Conservation (phyloP, 2,329 filamentous ascomycete species). For the Alternaria viburni region DNA sequence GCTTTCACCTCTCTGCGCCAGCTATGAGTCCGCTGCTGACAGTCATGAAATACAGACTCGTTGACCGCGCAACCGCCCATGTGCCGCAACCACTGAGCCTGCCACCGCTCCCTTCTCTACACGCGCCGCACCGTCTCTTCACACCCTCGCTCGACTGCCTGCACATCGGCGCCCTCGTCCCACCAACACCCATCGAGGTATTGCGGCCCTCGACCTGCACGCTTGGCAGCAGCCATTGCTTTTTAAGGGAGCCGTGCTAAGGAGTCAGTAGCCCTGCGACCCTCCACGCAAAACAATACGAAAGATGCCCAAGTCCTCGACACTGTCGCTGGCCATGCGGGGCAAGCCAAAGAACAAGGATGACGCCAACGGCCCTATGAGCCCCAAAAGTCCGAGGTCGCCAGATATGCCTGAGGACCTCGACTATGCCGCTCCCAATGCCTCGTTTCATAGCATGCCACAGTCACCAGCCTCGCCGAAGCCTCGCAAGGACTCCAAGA, state of each 20-base stretch:
- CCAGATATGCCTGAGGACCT: constrained; percentile 30
- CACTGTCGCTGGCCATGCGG: constrained; percentile 47
- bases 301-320: constrained; percentile 50
- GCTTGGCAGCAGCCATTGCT: constrained; percentile 3
- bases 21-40: constrained; percentile 37
- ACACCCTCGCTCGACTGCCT: constrained; percentile 19
- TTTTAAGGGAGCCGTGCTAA: constrained; percentile 26
- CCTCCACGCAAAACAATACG: constrained; percentile 36
- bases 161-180: constrained; percentile 21
- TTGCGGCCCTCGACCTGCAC: constrained; percentile 16
- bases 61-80: constrained; percentile 32
- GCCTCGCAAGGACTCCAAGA: constrained; percentile 47
- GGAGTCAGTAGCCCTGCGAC: constrained; percentile 29
- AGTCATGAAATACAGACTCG: constrained; percentile 39
- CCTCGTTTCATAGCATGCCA: constrained; percentile 39
- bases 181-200: constrained; percentile 34
- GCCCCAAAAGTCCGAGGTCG: constrained; percentile 43
- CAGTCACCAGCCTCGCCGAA: constrained; percentile 45
- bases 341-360: constrained; percentile 43
- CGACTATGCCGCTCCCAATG: constrained; percentile 40
- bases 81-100: constrained; percentile 30
- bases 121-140: constrained; percentile 24
- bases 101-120: constrained; percentile 11
- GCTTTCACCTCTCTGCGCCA: constrained; percentile 12
- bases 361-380: constrained; percentile 35